These are phyloP conservation scores for Gyrodon lividus DNA, from an alignment of 768 basidiomycete species.

Conservation along the genomic window DNA sequence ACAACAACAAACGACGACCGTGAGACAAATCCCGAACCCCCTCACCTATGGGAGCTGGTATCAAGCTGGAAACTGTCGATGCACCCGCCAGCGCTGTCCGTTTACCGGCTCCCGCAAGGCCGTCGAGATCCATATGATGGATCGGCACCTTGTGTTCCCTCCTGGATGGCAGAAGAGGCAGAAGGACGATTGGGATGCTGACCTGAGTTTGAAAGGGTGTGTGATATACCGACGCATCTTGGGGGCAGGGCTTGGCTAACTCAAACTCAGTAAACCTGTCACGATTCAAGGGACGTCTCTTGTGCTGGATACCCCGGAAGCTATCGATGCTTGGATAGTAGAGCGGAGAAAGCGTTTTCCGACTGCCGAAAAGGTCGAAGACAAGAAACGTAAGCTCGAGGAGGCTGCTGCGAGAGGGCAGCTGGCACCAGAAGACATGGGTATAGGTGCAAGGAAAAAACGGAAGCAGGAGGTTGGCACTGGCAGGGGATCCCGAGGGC, in stretches of 20 bases:
- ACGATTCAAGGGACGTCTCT: constrained; percentile 80
- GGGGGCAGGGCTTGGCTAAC: constrained; percentile 10
- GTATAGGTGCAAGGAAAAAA: constrained; percentile 44
- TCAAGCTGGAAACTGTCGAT: constrained; percentile 58
- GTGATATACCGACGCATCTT: constrained; percentile 9
- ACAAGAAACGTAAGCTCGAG: constrained; percentile 77
- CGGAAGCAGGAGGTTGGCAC: constrained; percentile 29
- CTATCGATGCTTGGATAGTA: constrained; percentile 79
- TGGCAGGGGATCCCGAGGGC: constrained; percentile 4
- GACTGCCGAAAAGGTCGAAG: constrained; percentile 60
- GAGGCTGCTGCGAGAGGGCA: constrained; percentile 84
- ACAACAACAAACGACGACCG: constrained; percentile 2
- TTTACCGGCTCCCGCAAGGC: constrained; percentile 70
- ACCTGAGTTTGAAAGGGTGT: constrained; percentile 78
- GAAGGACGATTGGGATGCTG: constrained; percentile 73
- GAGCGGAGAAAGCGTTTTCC: constrained; percentile 90
- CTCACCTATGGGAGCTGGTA: constrained; percentile 48
- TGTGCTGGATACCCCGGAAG: constrained; percentile 76
- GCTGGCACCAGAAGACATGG: constrained; percentile 48
- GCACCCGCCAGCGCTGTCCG: constrained; percentile 60
- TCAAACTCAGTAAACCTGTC: constrained; percentile 56
- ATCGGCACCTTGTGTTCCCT: constrained; percentile 83
- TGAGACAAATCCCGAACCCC: constrained; percentile 15
- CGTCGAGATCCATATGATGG: constrained; percentile 84
- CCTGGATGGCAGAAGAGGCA: constrained; percentile 62